Evolutionary conservation across 768 basidiomycete genomes (phyloP), one percentile per base, ranked within the genome.

Genomic region (Collybia sp.): DNA sequence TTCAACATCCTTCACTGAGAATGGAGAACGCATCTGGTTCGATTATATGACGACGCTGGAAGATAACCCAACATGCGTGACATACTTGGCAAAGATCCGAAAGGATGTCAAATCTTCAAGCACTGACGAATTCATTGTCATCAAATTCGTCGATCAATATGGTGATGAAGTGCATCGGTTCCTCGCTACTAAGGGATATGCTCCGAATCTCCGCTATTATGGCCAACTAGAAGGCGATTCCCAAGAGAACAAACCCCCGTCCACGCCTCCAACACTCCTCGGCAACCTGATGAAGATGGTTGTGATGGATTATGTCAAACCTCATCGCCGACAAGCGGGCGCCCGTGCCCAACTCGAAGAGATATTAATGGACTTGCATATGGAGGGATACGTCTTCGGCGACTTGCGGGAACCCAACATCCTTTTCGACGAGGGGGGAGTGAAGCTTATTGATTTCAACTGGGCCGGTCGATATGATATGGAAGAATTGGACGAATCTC

Each of bases 81-180:
- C 57, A 0, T 59, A 58, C 52, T 53, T 36, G 0, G 64, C 61
- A 10, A 46, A 39, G 45, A 47, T 50, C 6, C 25, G 25, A 25
- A 25, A 25, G 4, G 25, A 25, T 25, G 17, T 37, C 10, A 10
- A 37, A 10, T 3, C 25, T 25, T 8, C 25, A 25, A 10, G 10
- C 3, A n/a, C 35, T n/a, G n/a, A 13, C 35, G 25, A 36, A 0
- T 10, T 13, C n/a, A 47, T 69, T 9, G 61, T 70, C 0, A 59
- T 73, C 43, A 73, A 71, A 48, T 73, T 73, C 35, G 64, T 63
- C 35, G 50, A 54, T 12, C 47, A 54, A 5, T 73, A 72, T 45
- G 57, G 65, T 18, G 47, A 11, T 6, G 59, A 55, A 6, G 64
- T 55, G 0, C 72, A 73, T 47, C 30, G 44, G 19, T 40, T 56